Evolutionary conservation across 2,329 filamentous ascomycete genomes (phyloP), one percentile per base, ranked within the genome.

Genomic region (Nothopassalora personata): DNA sequence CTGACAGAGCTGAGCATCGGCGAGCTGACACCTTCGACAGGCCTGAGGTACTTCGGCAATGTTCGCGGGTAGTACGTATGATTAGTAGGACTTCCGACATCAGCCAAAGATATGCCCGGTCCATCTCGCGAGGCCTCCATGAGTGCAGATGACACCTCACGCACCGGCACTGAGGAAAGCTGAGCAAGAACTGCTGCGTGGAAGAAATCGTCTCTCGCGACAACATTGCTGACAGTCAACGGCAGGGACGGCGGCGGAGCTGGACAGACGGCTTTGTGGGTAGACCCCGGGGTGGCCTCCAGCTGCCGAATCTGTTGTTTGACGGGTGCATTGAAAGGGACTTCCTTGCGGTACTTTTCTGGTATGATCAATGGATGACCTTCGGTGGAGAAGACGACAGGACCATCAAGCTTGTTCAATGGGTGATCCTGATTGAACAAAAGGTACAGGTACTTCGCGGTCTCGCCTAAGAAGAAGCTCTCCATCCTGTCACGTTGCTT

Each of bases 391-490:
- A 99, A 97, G 13, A 99, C 93, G 72, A 88, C 95, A 0, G 92
- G 86, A 0, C 87, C 86, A 73, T 97, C 94, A 43, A 95, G 77
- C 19, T 85, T 86, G 74, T 97, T 97, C 46, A 99, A 77, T 0
- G 92, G 91, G 74, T 97, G 94, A 13, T 86, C 82, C 4, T 86
- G 82, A 65, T 96, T 90, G 73, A 95, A 97, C 2, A 97, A 83
- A 56, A 99, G 78, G 72, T 95, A 97, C 63, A 99, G 80, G 73
- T 99, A 99, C 74, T 97, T 97, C 48, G 91, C 87, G 1, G 94
- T 99, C 75, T 99, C 94, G 13, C 94, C 93, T 0, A 99, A 81
- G 70, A 97, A 97, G 80, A 97, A 99, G 72, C 93, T 97, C 75
- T 99, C 94, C 94, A 97, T 97, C 34, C 94, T 88, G 72, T 99